These are phyloP conservation scores for Psidium friedrichsthalianum DNA, from an alignment of 345 rosid species.

Conservation along the genomic window DNA sequence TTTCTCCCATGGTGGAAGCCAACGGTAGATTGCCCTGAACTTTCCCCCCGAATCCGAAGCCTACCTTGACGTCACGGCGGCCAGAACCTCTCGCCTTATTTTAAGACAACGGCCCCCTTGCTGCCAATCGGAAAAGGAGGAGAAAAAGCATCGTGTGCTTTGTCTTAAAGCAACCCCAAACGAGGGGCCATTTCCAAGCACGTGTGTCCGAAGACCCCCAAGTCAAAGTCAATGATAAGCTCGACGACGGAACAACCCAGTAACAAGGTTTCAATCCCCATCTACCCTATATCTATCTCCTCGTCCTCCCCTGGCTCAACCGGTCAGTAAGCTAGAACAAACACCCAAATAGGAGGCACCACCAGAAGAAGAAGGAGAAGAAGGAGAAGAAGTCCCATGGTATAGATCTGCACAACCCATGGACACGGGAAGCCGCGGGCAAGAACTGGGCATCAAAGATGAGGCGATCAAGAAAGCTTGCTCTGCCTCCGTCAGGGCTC, in stretches of 20 bases:
- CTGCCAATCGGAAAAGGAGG: not conserved
- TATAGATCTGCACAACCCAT: not conserved
- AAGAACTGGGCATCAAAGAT: conserved; percentile 7
- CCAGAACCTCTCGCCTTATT: not conserved
- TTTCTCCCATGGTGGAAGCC: not conserved
- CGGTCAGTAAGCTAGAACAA: not conserved
- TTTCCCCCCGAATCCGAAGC: not conserved
- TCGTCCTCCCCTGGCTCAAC: not conserved
- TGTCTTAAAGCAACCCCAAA: not conserved
- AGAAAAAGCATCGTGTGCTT: not conserved
- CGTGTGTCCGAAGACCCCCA: not conserved
- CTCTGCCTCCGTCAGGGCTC: conserved; percentile 23
- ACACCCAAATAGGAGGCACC: not conserved
- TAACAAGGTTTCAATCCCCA: not conserved
- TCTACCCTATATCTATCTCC: not conserved
- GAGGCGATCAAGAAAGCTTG: conserved; percentile 35
- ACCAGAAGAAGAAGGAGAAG: not conserved
- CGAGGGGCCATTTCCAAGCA: not conserved
- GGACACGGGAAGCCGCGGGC: not conserved
- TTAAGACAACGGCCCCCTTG: not conserved
- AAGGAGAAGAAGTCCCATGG: not conserved
- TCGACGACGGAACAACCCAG: not conserved
- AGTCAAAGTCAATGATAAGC: not conserved
- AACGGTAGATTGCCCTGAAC: not conserved
- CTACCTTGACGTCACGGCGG: not conserved